Evolutionary conservation across 2,329 filamentous ascomycete genomes (phyloP).

Genomic region (Clarireedia hainanense): DNA sequence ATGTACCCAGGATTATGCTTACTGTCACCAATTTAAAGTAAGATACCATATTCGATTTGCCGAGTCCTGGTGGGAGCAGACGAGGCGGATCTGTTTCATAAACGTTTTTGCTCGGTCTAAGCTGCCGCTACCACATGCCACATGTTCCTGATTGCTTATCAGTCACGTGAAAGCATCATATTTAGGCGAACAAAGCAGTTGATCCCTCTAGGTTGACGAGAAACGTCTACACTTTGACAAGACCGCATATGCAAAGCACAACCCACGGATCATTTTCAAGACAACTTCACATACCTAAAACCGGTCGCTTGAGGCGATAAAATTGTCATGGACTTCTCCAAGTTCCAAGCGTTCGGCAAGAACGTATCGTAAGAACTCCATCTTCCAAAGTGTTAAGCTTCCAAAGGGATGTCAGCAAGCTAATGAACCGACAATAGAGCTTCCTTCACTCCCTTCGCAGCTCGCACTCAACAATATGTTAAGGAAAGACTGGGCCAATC

Average conservation of each 20-base stretch:
- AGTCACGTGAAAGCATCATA: neutral
- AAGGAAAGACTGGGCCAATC: constrained; percentile 95
- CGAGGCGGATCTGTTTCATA: no score
- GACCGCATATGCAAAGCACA: constrained; percentile 8
- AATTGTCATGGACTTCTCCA: constrained; percentile 47
- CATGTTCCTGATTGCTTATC: neutral
- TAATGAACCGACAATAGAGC: constrained; percentile 49
- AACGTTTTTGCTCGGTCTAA: no score
- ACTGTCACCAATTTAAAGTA: no score
- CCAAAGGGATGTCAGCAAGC: constrained; percentile 14
- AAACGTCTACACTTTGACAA: neutral
- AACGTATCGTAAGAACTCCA: constrained; percentile 50
- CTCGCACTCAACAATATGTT: constrained; percentile 92
- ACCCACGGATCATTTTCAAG: neutral
- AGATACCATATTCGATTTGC: no score
- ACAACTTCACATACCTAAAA: neutral
- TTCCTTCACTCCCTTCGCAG: constrained; percentile 84
- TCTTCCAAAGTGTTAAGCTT: constrained; percentile 20
- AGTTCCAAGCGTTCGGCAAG: constrained; percentile 63
- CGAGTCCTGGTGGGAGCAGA: no score
- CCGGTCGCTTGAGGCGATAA: neutral
- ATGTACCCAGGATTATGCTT: no score
- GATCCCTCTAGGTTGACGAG: neutral
- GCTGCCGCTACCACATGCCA: no score
- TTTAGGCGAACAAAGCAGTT: neutral